Base-by-base conservation (phyloP, 2,329 filamentous ascomycete species). In the Boeremia lycopersici region DNA sequence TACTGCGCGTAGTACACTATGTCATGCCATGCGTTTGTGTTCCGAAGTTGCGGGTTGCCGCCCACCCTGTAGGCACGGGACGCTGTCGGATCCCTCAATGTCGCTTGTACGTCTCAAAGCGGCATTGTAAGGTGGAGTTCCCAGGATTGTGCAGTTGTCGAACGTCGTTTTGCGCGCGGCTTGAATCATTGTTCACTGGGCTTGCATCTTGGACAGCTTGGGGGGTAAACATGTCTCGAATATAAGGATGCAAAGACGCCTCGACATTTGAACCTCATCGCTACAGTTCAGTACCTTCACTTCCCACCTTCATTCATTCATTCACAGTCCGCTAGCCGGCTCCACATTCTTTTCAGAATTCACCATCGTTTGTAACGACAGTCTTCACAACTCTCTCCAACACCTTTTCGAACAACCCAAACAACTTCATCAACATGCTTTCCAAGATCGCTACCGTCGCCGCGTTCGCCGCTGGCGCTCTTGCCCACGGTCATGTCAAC, bases 401-500 rank as follows among this genome's bases (percentile, higher is more conserved):
- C 46, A 39, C 38, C 42, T 54, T 53, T 57, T 56, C 31, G 17
- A 60, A 57, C 19, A 57, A 53, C 46, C 17, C 47, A 19, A 30
- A 34, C 36, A 35, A 48, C 53, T 51, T 48, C 26, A 44, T 53
- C 63, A 68, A 62, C 26, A 72, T 72, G 69, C 68, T 65, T 56
- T 65, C 65, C 56, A 57, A 62, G 28, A 55, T 71, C 60, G 56
- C 65, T 50, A 65, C 64, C 31, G 51, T 68, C 47, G 55, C 64
- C 51, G 61, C 63, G 48, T 57, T 73, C 44, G 69, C 65, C 49
- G 72, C 71, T 54, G 71, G 74, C 30, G 77, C 75, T 50, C 69
- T 75, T 53, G 80, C 78, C 51, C 80, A 83, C 68, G 81, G 80
- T 31, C 74, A 70, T 45, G 76, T 81, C 47, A 66, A 63, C 8